These are phyloP conservation scores for Termitomyces sp. DNA, from an alignment of 768 basidiomycete genomes.

Conservation along the genomic window DNA sequence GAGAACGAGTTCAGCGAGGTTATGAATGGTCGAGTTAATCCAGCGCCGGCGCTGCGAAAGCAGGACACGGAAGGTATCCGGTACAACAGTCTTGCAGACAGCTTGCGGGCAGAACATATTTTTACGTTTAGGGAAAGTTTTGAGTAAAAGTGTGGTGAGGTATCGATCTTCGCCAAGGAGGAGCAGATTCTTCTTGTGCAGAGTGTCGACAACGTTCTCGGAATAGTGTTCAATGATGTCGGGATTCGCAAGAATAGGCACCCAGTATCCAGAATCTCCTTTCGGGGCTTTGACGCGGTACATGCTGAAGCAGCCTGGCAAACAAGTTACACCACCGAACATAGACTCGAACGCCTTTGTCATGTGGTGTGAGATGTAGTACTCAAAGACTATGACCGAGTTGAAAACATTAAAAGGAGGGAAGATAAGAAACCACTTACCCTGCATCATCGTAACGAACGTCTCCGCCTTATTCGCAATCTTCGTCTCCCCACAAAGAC, in stretches of 20 bases:
- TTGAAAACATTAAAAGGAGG: background rate
- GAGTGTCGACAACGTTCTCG: constrained; percentile 97
- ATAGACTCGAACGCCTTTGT: constrained; percentile 99
- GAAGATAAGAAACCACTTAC: constrained; percentile 37
- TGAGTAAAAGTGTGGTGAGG: constrained; percentile 93
- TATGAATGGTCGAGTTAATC: constrained; percentile 99
- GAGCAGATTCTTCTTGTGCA: constrained; percentile 98
- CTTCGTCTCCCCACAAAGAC: constrained; percentile 98
- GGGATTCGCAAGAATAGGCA: constrained; percentile 96
- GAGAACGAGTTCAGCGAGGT: constrained; percentile 88
- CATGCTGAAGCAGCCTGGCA: constrained; percentile 99
- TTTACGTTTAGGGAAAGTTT: constrained; percentile 99
- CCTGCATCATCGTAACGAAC: constrained; percentile 99
- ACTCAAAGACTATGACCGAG: constrained; percentile 79
- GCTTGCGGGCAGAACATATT: constrained; percentile 99
- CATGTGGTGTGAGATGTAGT: constrained; percentile 99
- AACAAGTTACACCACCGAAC: constrained; percentile 99
- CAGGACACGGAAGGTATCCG: constrained; percentile 90
- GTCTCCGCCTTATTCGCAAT: constrained; percentile 99
- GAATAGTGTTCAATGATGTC: constrained; percentile 99
- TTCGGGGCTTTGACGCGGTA: constrained; percentile 99
- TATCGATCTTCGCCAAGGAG: constrained; percentile 99
- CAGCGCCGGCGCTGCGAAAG: constrained; percentile 96
- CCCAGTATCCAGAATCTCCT: constrained; percentile 93
- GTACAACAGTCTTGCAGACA: constrained; percentile 97